phyloP scores from a whole-genome alignment of 805 yeast species.

The Teunomyces barrocoloradensis region DNA sequence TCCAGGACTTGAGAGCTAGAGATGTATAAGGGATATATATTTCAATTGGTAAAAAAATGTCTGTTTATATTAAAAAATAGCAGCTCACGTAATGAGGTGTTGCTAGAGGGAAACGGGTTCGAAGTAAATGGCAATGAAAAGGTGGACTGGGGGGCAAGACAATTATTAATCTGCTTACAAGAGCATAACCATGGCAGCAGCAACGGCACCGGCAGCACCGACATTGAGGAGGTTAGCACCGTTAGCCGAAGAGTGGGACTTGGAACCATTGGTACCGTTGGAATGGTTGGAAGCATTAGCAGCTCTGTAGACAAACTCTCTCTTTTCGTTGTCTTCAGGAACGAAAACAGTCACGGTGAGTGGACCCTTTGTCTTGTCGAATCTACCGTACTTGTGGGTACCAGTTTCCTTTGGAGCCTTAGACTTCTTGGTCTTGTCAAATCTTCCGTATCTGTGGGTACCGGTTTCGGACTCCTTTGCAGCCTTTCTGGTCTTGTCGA shows the following conservation, averaged over 20 bases:
- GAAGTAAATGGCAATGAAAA: slow-evolving; percentile 2
- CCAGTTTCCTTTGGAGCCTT: slow-evolving; percentile 28
- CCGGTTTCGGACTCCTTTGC: slow-evolving; percentile 19
- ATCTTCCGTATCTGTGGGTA: slow-evolving; percentile 30
- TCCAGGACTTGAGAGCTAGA: neutral
- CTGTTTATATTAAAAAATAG: slow-evolving; percentile 1
- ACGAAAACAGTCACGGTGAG: slow-evolving; percentile 36
- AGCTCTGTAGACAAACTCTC: slow-evolving; percentile 7
- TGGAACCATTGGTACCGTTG: slow-evolving; percentile 19
- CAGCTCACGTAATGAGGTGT: neutral
- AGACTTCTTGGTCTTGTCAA: slow-evolving; percentile 36
- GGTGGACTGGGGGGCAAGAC: neutral
- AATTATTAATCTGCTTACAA: slow-evolving; percentile 22
- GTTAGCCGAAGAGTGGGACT: slow-evolving; percentile 20
- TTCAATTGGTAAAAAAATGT: neutral
- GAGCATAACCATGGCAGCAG: slow-evolving; percentile 51
- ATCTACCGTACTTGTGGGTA: slow-evolving; percentile 34
- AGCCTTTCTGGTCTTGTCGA: slow-evolving; percentile 45
- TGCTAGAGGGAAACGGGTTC: neutral
- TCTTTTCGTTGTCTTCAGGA: slow-evolving; percentile 8
- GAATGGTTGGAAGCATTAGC: slow-evolving; percentile 17
- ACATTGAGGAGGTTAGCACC: slow-evolving; percentile 19
- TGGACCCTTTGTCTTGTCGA: slow-evolving; percentile 36
- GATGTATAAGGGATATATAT: neutral
- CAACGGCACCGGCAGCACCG: slow-evolving; percentile 42